Base-by-base conservation (phyloP, 2,329 filamentous ascomycete genomes). In the Fusarium tjaetaba region DNA sequence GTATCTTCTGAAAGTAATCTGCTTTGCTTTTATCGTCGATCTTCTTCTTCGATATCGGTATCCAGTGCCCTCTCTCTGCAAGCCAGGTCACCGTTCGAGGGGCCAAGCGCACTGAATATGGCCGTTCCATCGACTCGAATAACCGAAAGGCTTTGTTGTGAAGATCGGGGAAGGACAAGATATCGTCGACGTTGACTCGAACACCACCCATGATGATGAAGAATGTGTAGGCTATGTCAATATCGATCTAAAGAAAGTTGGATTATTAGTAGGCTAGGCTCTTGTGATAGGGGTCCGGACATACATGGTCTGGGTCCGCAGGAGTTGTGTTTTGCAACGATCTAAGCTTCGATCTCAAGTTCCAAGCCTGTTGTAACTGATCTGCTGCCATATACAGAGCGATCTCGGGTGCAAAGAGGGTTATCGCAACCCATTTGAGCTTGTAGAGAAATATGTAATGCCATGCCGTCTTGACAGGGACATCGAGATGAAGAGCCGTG, bases 1-100 rank as follows among this genome's bases (percentile, higher is more conserved):
- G 53, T 0, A 69, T 45, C 67, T 84, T 84, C 11, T 82, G 77
- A 11, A 84, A 62, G 1, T 64, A 68, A 32, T 83, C 77, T 4
- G 79, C 79, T 61, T 85, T 85, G 70, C 81, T 84, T 32, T 81
- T 80, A 45, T 84, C 82, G 49, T 73, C 59, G 9, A 84, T 81
- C 16, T 78, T 49, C 2, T 63, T 59, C 16, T 63, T 38, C 0
- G 61, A 48, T 20, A 75, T 45, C 1, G 32, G 39, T 4, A 73
- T 65, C 11, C 76, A 68, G 11, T 59, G 38, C 1, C 64, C 46
- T 22, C 70, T 53, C 15, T 70, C 63, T 1, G 71, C 60, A 18
- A 75, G 59, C 20, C 58, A 65, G 9, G 68, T 30, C 0, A 73
- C 52, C 0, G 48, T 61, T 26, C 68, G 41, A 20, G 72, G 53